Conservation (phyloP, 768 basidiomycete genomes). For the Jaapia argillacea region DNA sequence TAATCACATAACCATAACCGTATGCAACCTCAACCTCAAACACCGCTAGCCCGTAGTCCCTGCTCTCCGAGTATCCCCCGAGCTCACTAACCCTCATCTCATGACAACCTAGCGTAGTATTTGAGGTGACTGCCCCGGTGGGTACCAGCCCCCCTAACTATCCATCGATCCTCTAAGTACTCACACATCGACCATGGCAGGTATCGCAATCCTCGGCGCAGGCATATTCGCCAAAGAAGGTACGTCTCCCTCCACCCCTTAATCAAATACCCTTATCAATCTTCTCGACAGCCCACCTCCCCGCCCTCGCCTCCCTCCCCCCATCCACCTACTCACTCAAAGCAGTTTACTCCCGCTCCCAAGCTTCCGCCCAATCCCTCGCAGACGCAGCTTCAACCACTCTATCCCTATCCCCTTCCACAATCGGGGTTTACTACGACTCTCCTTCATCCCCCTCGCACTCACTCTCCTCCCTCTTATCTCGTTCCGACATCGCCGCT, state of each 20-base stretch:
- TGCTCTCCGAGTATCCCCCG: too few species aligned
- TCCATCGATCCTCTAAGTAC: too few species aligned
- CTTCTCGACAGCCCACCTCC: constrained; percentile 54
- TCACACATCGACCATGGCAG: too few species aligned
- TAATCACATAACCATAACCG: too few species aligned
- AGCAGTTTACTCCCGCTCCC: constrained; percentile 77
- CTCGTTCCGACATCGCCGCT: constrained; percentile 55
- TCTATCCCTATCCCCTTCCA: constrained; percentile 30
- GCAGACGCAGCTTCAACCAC: constrained; percentile 32
- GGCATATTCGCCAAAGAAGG: constrained; percentile 75
- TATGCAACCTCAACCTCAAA: too few species aligned
- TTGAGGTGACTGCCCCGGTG: too few species aligned
- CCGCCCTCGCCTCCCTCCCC: constrained; percentile 51
- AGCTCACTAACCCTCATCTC: too few species aligned
- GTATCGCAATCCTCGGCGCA: constrained; percentile 72
- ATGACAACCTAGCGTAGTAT: too few species aligned
- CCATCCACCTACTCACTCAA: constrained; percentile 36
- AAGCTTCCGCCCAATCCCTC: constrained; percentile 45
- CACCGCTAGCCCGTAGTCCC: too few species aligned
- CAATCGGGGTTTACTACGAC: constrained; percentile 43
- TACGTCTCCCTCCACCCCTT: constrained; percentile 20
- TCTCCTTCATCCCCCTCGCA: constrained; percentile 23
- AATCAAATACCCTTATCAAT: neutral
- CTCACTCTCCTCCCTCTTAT: constrained; percentile 54
- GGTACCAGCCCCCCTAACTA: too few species aligned